These are phyloP conservation scores for Amphichorda felina DNA, from an alignment of 2,329 filamentous ascomycete species.

Conservation along the genomic window DNA sequence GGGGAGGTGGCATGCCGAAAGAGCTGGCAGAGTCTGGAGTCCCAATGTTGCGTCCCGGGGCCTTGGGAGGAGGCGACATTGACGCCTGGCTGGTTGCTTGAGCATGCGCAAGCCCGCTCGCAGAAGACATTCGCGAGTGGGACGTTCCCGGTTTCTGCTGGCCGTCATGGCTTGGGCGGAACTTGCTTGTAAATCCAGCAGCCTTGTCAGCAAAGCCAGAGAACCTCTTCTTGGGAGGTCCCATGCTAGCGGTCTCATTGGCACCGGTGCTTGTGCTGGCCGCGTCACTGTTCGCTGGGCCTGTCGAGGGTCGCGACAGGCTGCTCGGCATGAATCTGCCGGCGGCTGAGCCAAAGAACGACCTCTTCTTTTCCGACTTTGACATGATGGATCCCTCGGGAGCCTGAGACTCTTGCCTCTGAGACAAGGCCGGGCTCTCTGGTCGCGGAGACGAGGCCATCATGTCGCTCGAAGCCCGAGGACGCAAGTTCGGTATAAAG, in stretches of 20 bases:
- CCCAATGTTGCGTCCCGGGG: not conserved
- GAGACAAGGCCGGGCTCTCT: constrained; percentile 4
- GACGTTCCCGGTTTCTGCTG: constrained; percentile 9
- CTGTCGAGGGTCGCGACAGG: not conserved
- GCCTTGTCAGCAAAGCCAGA: constrained; percentile 20
- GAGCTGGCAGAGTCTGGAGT: not conserved
- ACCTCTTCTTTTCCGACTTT: constrained; percentile 21
- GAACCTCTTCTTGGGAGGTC: constrained; percentile 29
- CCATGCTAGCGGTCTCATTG: not conserved
- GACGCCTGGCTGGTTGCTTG: not conserved
- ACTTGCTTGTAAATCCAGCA: constrained; percentile 17
- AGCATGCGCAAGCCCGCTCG: not conserved
- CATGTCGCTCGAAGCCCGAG: constrained; percentile 11
- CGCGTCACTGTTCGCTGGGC: constrained; percentile 5
- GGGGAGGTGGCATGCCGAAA: constrained; percentile 3
- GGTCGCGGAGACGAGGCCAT: not conserved
- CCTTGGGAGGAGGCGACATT: not conserved
- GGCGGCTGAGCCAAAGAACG: constrained; percentile 22
- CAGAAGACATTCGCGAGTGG: constrained; percentile 3
- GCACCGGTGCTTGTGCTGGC: constrained; percentile 5
- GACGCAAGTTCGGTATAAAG: constrained; percentile 22
- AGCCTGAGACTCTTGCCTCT: constrained; percentile 3
- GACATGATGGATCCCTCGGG: too few species aligned
- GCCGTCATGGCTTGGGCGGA: constrained; percentile 12
- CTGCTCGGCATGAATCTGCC: constrained; percentile 7